Evolutionary conservation across 306 rosid species (phyloP).

Genomic region (Inga leiocalycina): DNA sequence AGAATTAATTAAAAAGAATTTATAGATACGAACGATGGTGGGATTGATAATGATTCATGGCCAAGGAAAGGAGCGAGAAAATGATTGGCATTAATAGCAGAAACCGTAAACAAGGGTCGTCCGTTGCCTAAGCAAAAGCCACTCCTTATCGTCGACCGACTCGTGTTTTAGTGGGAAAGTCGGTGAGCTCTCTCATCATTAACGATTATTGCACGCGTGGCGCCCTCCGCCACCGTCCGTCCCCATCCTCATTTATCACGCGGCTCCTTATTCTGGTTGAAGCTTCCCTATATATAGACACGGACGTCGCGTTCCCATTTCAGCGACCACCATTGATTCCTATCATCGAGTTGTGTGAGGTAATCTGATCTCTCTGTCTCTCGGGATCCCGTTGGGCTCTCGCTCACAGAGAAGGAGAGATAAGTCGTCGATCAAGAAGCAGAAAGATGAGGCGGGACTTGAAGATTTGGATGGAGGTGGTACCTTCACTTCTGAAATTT

Average conservation of each 20-base stretch:
- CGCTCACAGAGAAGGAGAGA: neutral
- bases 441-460: neutral
- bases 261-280: neutral
- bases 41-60: neutral
- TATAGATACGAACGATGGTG: neutral
- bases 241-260: neutral
- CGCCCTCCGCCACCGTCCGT: neutral
- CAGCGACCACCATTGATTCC: neutral
- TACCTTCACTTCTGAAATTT: slow-evolving; percentile 38
- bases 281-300: neutral
- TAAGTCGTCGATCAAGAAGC: neutral
- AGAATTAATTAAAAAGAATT: too few relatives aligned
- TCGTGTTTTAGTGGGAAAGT: neutral
- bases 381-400: neutral
- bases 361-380: neutral
- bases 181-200: neutral
- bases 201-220: neutral
- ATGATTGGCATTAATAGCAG: neutral
- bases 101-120: neutral
- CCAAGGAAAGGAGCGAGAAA: neutral
- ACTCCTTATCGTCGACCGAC: neutral
- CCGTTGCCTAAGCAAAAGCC: neutral
- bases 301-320: neutral
- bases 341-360: neutral
- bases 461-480: slow-evolving; percentile 47